Conservation (phyloP, 2,329 filamentous ascomycete genomes). For the Fusarium concolor region DNA sequence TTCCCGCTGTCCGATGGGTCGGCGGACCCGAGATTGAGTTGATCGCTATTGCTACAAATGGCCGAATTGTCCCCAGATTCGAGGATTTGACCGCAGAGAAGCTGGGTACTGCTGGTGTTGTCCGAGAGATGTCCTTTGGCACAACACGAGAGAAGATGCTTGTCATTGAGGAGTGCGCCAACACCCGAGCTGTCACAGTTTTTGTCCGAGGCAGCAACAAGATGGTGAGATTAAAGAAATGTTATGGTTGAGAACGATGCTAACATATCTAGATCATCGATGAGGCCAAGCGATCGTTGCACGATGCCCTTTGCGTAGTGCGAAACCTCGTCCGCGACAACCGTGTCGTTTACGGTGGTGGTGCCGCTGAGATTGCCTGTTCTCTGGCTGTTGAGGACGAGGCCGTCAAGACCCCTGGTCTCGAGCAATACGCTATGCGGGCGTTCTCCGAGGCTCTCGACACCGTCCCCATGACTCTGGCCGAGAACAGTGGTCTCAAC, state of each 20-base stretch:
- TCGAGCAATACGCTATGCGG: slow-evolving; percentile 99
- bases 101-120: slow-evolving; percentile 88
- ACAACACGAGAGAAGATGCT: slow-evolving; percentile 99
- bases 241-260: background rate
- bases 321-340: slow-evolving; percentile 96
- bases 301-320: slow-evolving; percentile 97
- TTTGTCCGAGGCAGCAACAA: slow-evolving; percentile 99
- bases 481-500: slow-evolving; percentile 96
- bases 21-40: slow-evolving; percentile 98
- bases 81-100: slow-evolving; percentile 93
- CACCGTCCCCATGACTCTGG: slow-evolving; percentile 91
- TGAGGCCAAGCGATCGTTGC: slow-evolving; percentile 96
- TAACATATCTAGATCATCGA: slow-evolving; percentile 83
- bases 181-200: slow-evolving; percentile 94
- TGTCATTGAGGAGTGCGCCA: slow-evolving; percentile 98
- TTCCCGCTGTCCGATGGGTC: slow-evolving; percentile 97
- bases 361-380: slow-evolving; percentile 96
- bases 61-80: slow-evolving; percentile 95
- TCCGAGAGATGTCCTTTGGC: slow-evolving; percentile 95
- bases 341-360: slow-evolving; percentile 96
- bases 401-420: slow-evolving; percentile 92
- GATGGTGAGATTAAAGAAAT: slow-evolving; percentile 75
- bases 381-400: slow-evolving; percentile 95
- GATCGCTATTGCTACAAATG: slow-evolving; percentile 98
- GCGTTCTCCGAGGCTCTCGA: slow-evolving; percentile 97